These are phyloP conservation scores for Zanthoxylum bungeanum DNA, from an alignment of 345 rosid genomes.

Conservation along the genomic window DNA sequence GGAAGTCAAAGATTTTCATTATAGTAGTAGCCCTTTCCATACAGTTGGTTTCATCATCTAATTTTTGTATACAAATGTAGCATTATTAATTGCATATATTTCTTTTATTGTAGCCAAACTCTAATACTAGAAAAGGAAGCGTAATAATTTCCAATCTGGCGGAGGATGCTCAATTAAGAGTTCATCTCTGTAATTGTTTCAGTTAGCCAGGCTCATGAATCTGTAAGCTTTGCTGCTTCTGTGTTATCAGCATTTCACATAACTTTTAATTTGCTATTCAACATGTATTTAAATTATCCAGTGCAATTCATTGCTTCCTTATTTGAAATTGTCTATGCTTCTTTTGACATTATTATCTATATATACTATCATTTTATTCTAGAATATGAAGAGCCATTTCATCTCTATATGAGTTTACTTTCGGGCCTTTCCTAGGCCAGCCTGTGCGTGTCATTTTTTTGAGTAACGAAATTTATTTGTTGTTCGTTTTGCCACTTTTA, in stretches of 20 bases:
- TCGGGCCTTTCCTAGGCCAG: no score
- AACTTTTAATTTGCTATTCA: neutral
- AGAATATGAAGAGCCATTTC: no score
- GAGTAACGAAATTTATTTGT: no score
- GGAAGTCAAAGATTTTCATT: no score
- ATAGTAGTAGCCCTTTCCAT: no score
- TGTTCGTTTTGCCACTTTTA: no score
- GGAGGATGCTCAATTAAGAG: constrained; percentile 98
- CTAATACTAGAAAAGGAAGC: constrained; percentile 86
- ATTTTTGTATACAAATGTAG: neutral
- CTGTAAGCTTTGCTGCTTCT: constrained; percentile 46
- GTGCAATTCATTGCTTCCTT: neutral
- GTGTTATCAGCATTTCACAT: neutral
- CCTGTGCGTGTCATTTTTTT: no score
- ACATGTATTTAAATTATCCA: neutral
- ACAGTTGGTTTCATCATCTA: neutral
- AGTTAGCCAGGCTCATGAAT: constrained; percentile 33
- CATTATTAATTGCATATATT: neutral
- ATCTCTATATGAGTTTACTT: no score
- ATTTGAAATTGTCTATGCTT: neutral
- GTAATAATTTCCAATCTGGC: constrained; percentile 96
- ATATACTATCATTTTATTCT: no score
- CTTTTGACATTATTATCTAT: neutral
- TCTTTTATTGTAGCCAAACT: constrained; percentile 57
- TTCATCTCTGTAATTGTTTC: constrained; percentile 83